phyloP scores from a whole-genome alignment of 176 grass and related monocot genomes.

The Paspalum vaginatum region DNA sequence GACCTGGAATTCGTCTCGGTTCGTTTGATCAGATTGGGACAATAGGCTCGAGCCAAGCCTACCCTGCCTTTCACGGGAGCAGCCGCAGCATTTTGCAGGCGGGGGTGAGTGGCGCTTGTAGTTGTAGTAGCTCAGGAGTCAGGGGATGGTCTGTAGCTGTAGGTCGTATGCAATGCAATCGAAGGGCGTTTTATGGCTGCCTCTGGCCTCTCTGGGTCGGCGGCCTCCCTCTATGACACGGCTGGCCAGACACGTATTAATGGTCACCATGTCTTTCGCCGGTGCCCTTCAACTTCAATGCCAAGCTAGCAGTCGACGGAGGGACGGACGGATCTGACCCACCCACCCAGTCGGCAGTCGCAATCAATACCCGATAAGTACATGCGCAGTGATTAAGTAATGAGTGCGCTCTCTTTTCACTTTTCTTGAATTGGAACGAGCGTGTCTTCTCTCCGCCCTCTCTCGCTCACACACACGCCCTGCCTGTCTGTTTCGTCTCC shows the following conservation, averaged over 20 bases:
- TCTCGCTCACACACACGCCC: neutral
- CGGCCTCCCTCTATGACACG: slow-evolving; percentile 6
- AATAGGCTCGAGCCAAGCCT: neutral
- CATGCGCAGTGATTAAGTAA: slow-evolving; percentile 27
- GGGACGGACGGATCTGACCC: slow-evolving; percentile 36
- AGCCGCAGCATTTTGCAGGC: neutral
- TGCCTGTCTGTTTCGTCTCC: neutral
- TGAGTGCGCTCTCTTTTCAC: neutral
- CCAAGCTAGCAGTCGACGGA: slow-evolving; percentile 23
- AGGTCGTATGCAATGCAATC: slow-evolving; percentile 25
- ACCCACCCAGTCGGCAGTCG: slow-evolving; percentile 25
- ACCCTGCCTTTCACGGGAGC: neutral
- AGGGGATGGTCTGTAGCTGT: slow-evolving; percentile 8
- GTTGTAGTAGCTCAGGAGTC: neutral
- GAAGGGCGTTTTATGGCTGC: neutral
- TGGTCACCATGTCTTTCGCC: neutral
- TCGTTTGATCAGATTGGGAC: slow-evolving; percentile 3
- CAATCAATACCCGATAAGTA: slow-evolving; percentile 47
- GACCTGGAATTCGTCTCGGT: neutral
- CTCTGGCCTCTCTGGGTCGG: neutral
- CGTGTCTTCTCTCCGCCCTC: neutral
- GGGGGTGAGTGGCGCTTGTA: neutral
- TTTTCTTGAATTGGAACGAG: neutral
- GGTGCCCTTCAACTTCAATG: slow-evolving; percentile 34
- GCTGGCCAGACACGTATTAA: slow-evolving; percentile 38